These are phyloP conservation scores for Pythium inflatum DNA, from an alignment of 352 stramenopile species.

Conservation along the genomic window DNA sequence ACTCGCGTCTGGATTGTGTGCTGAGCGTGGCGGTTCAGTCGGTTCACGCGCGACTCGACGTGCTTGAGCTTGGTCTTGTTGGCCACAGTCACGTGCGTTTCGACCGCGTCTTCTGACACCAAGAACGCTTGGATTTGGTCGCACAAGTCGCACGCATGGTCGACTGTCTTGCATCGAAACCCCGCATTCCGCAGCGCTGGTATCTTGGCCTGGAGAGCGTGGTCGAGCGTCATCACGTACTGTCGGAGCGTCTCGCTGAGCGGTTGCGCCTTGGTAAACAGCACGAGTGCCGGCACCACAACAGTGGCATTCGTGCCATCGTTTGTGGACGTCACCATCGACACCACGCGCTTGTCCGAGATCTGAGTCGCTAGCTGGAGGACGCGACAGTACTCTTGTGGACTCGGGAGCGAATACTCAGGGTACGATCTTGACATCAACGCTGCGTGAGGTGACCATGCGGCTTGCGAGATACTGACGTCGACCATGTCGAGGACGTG, in stretches of 20 bases:
- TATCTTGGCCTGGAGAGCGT: not conserved
- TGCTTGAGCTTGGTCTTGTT: conserved; percentile 21
- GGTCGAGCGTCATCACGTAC: not conserved
- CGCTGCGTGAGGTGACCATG: not conserved
- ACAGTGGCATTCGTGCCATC: not conserved
- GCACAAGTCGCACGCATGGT: conserved; percentile 14
- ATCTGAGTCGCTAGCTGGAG: not conserved
- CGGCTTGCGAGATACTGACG: not conserved
- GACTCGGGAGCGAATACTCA: not conserved
- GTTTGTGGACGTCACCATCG: not conserved
- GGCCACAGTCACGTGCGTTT: not conserved
- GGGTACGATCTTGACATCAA: not conserved
- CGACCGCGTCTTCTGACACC: not conserved
- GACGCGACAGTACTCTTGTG: too few species aligned
- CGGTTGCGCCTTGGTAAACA: not conserved
- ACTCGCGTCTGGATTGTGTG: not conserved
- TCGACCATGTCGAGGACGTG: not conserved
- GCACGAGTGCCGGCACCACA: not conserved
- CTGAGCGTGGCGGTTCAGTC: not conserved
- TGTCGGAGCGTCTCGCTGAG: not conserved
- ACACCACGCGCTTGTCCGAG: not conserved
- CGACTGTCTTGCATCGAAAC: not conserved
- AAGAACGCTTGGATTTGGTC: conserved; percentile 11
- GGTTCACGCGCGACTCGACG: conserved; percentile 1
- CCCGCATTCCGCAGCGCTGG: not conserved